Conservation (phyloP, 163 green algal species). For the Chlamydomonas reinhardtii region DNA sequence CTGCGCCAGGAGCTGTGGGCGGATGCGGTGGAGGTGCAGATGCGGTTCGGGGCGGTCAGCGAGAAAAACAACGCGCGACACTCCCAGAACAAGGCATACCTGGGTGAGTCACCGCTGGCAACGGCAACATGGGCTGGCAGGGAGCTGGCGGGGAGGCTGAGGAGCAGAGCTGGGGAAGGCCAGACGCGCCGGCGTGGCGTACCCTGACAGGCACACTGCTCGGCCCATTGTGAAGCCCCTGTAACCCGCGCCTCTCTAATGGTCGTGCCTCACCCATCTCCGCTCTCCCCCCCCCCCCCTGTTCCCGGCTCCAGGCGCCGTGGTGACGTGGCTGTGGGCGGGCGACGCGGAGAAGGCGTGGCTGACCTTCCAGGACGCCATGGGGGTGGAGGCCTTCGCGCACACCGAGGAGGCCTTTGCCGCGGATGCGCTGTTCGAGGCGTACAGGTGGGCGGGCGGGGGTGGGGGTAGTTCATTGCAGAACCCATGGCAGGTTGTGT, state of each 20-base stretch:
- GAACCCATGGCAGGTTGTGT: too few relatives aligned
- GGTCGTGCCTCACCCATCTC: too few relatives aligned
- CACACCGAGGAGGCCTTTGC: slow-evolving; percentile 80
- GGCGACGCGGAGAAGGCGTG: slow-evolving; percentile 69
- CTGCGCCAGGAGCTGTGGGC: slow-evolving; percentile 58
- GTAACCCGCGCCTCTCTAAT: too few relatives aligned
- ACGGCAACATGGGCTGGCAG: too few relatives aligned
- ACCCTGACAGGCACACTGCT: too few relatives aligned
- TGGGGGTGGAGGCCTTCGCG: slow-evolving; percentile 73
- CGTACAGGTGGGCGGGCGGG: slow-evolving; percentile 70
- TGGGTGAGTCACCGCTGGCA: too few relatives aligned
- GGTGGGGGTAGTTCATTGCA: too few relatives aligned
- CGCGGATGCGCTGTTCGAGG: slow-evolving; percentile 80
- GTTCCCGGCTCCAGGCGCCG: slow-evolving; percentile 24
- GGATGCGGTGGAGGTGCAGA: slow-evolving; percentile 68
- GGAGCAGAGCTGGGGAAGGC: too few relatives aligned
- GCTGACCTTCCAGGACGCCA: slow-evolving; percentile 65
- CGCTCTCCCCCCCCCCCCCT: not conserved
- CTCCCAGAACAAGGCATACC: slow-evolving; percentile 79
- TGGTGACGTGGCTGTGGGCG: slow-evolving; percentile 76
- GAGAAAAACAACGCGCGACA: slow-evolving; percentile 53
- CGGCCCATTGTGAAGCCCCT: too few relatives aligned
- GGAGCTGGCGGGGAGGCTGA: too few relatives aligned
- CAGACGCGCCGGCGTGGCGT: too few relatives aligned
- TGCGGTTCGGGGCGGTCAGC: slow-evolving; percentile 76